These are phyloP conservation scores for Furcasterigmium furcatum DNA, from an alignment of 2,329 filamentous ascomycete species.

Conservation along the genomic window DNA sequence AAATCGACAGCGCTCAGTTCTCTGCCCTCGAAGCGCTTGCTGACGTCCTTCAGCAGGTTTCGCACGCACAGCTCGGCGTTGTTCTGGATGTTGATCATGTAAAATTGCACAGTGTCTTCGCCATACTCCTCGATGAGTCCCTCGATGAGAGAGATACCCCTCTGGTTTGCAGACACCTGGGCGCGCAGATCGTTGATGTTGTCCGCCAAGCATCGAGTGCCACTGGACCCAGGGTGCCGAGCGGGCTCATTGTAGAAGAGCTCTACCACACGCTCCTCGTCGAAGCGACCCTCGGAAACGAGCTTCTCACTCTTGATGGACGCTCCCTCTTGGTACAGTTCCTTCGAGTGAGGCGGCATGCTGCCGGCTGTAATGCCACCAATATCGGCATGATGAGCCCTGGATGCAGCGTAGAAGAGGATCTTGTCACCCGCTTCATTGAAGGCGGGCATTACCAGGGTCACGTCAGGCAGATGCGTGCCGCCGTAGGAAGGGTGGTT, in stretches of 20 bases:
- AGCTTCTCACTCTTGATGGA: conserved; percentile 65
- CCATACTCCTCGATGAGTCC: conserved; percentile 75
- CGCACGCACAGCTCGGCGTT: conserved; percentile 76
- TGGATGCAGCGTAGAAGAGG: conserved; percentile 77
- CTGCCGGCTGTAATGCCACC: conserved; percentile 77
- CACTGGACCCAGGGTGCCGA: conserved; percentile 71
- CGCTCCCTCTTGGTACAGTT: conserved; percentile 61
- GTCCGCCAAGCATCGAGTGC: conserved; percentile 74
- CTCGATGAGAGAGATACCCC: conserved; percentile 78
- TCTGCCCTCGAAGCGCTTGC: conserved; percentile 66
- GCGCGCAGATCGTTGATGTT: conserved; percentile 83
- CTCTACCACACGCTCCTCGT: conserved; percentile 73
- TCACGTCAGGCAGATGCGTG: conserved; percentile 80
- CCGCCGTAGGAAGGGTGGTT: conserved; percentile 84
- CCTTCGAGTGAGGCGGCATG: conserved; percentile 73
- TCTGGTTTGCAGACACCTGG: conserved; percentile 80
- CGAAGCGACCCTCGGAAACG: conserved; percentile 72
- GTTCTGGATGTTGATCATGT: conserved; percentile 78
- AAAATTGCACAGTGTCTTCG: conserved; percentile 75
- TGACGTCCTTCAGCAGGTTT: conserved; percentile 67
- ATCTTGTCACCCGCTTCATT: conserved; percentile 62
- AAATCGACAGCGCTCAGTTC: conserved; percentile 71
- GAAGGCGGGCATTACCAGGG: conserved; percentile 77
- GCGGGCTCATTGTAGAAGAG: conserved; percentile 72
- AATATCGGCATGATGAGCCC: conserved; percentile 83